Percentiles rank a stretch among this genome's conserved stretches.
Evolutionary conservation across 768 basidiomycete species (phyloP).

Genomic region (Termitomyces sp.): DNA sequence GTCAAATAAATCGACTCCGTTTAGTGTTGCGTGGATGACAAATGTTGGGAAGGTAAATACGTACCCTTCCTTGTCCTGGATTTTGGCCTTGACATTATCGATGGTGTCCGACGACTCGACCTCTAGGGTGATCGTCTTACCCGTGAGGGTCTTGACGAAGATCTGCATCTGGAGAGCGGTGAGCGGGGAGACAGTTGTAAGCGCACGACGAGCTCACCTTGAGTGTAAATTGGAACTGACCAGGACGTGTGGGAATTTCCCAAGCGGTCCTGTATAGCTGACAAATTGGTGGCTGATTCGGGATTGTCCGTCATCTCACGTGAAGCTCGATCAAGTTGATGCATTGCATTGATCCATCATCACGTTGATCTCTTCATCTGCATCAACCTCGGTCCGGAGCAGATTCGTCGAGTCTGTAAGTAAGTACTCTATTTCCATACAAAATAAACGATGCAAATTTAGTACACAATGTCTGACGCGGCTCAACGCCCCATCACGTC

Average conservation of each 20-base stretch:
- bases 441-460: too few species aligned
- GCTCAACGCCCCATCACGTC: too few species aligned
- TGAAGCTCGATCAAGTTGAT: too few species aligned
- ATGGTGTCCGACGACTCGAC: constrained; percentile 96
- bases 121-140: constrained; percentile 98
- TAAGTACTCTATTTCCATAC: too few species aligned
- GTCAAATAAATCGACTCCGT: not conserved
- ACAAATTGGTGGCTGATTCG: constrained; percentile 31
- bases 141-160: constrained; percentile 81
- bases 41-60: constrained; percentile 15
- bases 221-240: constrained; percentile 8
- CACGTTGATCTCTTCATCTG: too few species aligned
- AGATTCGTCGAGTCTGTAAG: too few species aligned
- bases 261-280: constrained; percentile 18
- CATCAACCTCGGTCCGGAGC: too few species aligned
- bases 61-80: constrained; percentile 57
- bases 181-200: constrained; percentile 2
- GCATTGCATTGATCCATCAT: too few species aligned
- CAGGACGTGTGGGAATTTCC: constrained; percentile 15
- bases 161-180: constrained; percentile 42
- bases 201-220: constrained; percentile 27
- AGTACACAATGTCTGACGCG: too few species aligned
- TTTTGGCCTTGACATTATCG: constrained; percentile 88
- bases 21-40: too few species aligned
- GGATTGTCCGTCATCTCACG: not conserved